phyloP scores from a whole-genome alignment of 257 asterid species.

The Nicotiana undulata region DNA sequence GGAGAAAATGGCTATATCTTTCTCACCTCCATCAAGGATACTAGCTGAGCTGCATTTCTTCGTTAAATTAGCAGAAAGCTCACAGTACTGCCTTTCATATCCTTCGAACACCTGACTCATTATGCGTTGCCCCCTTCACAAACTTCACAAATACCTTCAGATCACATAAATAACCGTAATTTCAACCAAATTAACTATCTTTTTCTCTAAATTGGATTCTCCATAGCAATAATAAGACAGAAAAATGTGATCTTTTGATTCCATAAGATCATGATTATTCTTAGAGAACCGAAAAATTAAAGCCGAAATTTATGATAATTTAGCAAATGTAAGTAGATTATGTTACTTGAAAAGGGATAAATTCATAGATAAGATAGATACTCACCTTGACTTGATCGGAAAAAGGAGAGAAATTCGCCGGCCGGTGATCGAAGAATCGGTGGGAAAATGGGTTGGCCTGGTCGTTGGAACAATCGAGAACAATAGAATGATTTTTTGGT shows the following conservation, averaged over 20 bases:
- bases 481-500: neutral
- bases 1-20: neutral
- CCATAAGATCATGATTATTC: neutral
- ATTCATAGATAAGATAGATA: neutral
- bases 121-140: neutral
- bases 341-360: neutral
- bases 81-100: slow-evolving; percentile 79
- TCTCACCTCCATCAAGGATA: slow-evolving; percentile 63
- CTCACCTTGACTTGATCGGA: slow-evolving; percentile 3
- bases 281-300: neutral
- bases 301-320: neutral
- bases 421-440: neutral
- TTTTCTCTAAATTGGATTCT: neutral
- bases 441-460: neutral
- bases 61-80: slow-evolving; percentile 63
- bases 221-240: neutral
- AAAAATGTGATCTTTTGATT: neutral
- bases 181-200: neutral
- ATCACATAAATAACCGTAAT: slow-evolving; percentile 13
- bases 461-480: neutral
- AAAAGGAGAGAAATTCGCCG: neutral
- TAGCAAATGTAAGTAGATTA: neutral
- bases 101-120: slow-evolving; percentile 85
- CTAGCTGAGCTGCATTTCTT: slow-evolving; percentile 47
- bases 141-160: slow-evolving; percentile 15